Evolutionary conservation across 2,329 filamentous ascomycete species (phyloP).

Genomic region (Lojkania enalia): DNA sequence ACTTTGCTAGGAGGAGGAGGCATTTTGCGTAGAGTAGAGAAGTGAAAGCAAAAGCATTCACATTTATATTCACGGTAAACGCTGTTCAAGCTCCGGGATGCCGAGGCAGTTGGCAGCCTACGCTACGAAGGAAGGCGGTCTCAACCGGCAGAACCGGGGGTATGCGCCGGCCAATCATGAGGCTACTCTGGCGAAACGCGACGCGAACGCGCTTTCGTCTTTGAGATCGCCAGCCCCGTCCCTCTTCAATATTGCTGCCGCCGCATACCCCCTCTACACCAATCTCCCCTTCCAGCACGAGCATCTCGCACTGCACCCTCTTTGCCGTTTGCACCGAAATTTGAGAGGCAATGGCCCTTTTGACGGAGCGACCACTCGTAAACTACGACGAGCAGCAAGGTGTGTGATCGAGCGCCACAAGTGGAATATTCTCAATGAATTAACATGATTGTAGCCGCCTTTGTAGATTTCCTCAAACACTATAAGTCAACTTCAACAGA

Average conservation of each 20-base stretch:
- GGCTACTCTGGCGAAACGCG: slow-evolving; percentile 25
- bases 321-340: not conserved
- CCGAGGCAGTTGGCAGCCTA: slow-evolving; percentile 37
- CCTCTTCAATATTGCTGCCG: slow-evolving; percentile 1
- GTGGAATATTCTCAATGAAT: slow-evolving; percentile 19
- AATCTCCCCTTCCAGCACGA: slow-evolving; percentile 23
- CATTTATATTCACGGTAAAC: not conserved
- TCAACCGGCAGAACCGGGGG: slow-evolving; percentile 20
- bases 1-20: slow-evolving; percentile 48
- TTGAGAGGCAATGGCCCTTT: slow-evolving; percentile 72
- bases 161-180: slow-evolving; percentile 21
- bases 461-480: slow-evolving; percentile 82
- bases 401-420: slow-evolving; percentile 49
- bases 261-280: not conserved
- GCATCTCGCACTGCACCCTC: slow-evolving; percentile 17
- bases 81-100: slow-evolving; percentile 14
- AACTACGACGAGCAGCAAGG: slow-evolving; percentile 87
- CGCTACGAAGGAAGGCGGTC: slow-evolving; percentile 22
- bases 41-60: not conserved
- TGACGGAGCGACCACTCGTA: slow-evolving; percentile 75
- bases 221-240: not conserved
- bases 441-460: slow-evolving; percentile 63
- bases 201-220: slow-evolving; percentile 18
- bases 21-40: slow-evolving; percentile 25
- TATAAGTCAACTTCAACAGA: slow-evolving; percentile 81